Evolutionary conservation across 495 filamentous ascomycete genomes (phyloP), one percentile per base, ranked within the genome.

Genomic region (Hapsidospora chrysogenum): DNA sequence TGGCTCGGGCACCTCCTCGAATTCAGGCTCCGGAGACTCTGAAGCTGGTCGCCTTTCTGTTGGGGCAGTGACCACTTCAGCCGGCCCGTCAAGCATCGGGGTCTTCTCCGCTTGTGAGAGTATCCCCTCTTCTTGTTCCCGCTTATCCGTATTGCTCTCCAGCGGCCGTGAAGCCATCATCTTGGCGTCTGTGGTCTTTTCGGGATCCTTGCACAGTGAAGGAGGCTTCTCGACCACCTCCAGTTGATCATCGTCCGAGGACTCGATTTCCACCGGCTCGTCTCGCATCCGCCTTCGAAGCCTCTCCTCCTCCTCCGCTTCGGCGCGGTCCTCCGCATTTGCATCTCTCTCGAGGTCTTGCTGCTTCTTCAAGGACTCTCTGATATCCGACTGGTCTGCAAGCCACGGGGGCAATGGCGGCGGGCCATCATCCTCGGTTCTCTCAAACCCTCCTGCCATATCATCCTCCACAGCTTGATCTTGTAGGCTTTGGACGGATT

Each of bases 331-430:
- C 45, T 64, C 52, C 10, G 55, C 60, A 34, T 65, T 63, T 40
- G 58, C 52, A 30, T 67, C 59, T 18, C 40, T 51, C 20, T 68
- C 60, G 17, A 54, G 35, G 26, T 50, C 48, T 31, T 53, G 51
- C 36, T 66, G 60, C 16, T 59, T 55, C 40, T 56, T 56, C 31
- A 75, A 45, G 21, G 63, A 57, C 9, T 66, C 59, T 28, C 62
- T 58, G 17, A 74, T 72, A 40, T 76, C 69, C 10, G 52, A 52
- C 3, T 45, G 50, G 35, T 66, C 64, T 16, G 64, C 62, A 46
- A 97, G 81, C 89, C 89, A 97, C 3, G 89, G 87, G 1, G 89
- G 89, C 20, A 95, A 50, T 9, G 77, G 75, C 25, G 62, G 61
- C 0, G 68, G 54, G 3, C 66, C 57, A 39, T 78, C 66, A 15